Evolutionary conservation across 176 grass and related monocot genomes (phyloP).

Genomic region (Eremochloa ophiuroides): DNA sequence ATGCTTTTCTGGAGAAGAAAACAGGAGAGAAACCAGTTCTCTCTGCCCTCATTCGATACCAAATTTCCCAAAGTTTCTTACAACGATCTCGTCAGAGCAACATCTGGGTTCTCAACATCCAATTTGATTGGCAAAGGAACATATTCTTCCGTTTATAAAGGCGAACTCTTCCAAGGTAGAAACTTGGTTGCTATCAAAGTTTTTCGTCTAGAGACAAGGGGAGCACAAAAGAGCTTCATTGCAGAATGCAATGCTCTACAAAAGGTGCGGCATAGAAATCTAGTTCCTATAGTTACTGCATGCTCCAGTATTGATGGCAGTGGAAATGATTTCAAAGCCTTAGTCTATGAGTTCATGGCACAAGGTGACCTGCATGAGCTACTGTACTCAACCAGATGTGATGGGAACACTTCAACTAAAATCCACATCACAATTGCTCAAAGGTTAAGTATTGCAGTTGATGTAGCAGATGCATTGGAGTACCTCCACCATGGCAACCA

Average conservation of each 20-base stretch:
- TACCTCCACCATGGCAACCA: not conserved
- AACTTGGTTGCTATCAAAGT: not conserved
- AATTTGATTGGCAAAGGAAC: not conserved
- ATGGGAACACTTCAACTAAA: not conserved
- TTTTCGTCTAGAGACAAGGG: not conserved
- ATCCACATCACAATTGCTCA: not conserved
- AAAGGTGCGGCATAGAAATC: not conserved
- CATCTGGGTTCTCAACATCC: not conserved
- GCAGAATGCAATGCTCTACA: not conserved
- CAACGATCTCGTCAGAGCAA: too few relatives aligned
- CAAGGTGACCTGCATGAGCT: not conserved
- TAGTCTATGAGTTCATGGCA: not conserved
- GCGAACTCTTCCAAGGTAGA: not conserved
- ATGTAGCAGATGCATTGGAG: not conserved
- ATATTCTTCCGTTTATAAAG: not conserved
- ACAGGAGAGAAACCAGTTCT: not conserved
- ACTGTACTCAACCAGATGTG: not conserved
- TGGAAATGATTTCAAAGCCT: not conserved
- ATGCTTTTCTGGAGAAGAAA: not conserved
- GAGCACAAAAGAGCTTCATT: not conserved
- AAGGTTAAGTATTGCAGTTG: not conserved
- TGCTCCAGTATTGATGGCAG: not conserved
- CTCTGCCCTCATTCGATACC: not conserved
- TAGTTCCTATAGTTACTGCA: not conserved
- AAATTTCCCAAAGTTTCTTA: not conserved